Percentiles rank a stretch among this genome's conserved stretches.
Evolutionary conservation across 1,284 basidiomycete genomes (phyloP).

Genomic region (Psilocybe mexicana): DNA sequence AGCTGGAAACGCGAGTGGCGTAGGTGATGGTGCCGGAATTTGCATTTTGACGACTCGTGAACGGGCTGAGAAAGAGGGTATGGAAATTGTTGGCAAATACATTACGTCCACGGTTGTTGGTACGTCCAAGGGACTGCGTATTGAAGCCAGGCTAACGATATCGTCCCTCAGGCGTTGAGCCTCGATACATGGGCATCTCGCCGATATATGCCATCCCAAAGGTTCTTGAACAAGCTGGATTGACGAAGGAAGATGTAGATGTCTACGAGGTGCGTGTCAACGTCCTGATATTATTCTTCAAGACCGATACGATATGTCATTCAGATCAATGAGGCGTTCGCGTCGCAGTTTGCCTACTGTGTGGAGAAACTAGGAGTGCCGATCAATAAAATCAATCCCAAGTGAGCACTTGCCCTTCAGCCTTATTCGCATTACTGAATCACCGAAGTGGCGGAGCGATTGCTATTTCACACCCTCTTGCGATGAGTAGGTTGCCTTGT

Average conservation of each 20-base stretch:
- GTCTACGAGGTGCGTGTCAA: conserved; percentile 73
- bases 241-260: conserved; percentile 84
- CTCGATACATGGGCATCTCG: conserved; percentile 84
- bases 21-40: conserved; percentile 93
- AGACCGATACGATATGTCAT: background rate
- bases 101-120: conserved; percentile 82
- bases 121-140: conserved; percentile 30
- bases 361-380: conserved; percentile 80
- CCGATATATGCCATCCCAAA: conserved; percentile 87
- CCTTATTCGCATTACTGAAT: background rate
- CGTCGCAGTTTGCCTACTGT: conserved; percentile 78
- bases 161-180: conserved; percentile 67
- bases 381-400: conserved; percentile 86
- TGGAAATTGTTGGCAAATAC: conserved; percentile 90
- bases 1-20: conserved; percentile 90
- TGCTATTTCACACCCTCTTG: conserved; percentile 78
- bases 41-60: conserved; percentile 86
- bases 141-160: background rate
- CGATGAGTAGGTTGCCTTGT: conserved; percentile 64
- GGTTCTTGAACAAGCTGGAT: conserved; percentile 69
- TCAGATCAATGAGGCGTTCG: conserved; percentile 84
- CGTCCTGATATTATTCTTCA: background rate
- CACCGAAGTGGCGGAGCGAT: conserved; percentile 78
- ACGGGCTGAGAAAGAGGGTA: conserved; percentile 80
- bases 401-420: conserved; percentile 43